These are phyloP conservation scores for Helichrysum umbraculigerum DNA, from an alignment of 129 eudicot genomes.

Conservation along the genomic window DNA sequence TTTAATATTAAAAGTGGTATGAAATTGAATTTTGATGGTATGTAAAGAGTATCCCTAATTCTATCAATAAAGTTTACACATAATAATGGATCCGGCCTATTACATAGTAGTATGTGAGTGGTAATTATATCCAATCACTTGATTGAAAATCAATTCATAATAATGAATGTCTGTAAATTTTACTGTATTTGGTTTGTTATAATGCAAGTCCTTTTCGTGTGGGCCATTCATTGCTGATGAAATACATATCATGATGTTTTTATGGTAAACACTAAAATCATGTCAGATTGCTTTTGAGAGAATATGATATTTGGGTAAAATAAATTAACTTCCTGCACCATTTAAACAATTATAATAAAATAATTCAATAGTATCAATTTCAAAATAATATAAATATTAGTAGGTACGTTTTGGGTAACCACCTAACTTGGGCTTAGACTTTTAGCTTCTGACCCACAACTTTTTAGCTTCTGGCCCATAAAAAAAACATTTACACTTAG, in stretches of 20 bases:
- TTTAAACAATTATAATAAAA: neutral
- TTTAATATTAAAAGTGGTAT: too few species aligned
- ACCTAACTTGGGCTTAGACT: too few species aligned
- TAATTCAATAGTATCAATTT: too few species aligned
- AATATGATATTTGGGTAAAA: neutral
- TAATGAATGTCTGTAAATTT: conserved; percentile 6
- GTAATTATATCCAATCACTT: conserved; percentile 13
- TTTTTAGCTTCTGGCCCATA: too few species aligned
- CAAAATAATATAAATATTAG: too few species aligned
- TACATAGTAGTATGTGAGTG: neutral
- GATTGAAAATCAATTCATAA: conserved; percentile 1
- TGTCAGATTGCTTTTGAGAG: neutral
- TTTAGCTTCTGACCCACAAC: too few species aligned
- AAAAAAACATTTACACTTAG: too few species aligned
- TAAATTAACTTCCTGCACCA: neutral
- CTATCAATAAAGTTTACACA: too few species aligned
- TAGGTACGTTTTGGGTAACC: too few species aligned
- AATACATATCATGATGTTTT: conserved; percentile 6
- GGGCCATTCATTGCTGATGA: conserved; percentile 18
- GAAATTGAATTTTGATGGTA: too few species aligned
- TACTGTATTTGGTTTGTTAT: neutral
- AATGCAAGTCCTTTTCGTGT: conserved; percentile 1
- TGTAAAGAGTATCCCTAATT: too few species aligned
- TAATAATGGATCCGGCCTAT: neutral
- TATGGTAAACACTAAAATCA: neutral